Base-by-base conservation (phyloP, 495 filamentous ascomycete genomes). In the Penicillium taxi region DNA sequence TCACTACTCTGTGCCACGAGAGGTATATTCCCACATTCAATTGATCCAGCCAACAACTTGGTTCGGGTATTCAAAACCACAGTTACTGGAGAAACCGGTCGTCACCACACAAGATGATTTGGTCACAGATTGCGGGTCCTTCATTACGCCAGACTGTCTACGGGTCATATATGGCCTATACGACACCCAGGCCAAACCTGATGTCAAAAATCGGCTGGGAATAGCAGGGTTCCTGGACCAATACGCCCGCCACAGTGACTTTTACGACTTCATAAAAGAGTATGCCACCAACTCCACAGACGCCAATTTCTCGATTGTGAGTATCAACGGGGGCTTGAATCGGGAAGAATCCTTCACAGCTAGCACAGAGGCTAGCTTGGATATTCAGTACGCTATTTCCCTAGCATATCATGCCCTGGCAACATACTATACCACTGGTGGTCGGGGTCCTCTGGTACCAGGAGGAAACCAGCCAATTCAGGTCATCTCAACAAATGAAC, bases 191-290 rank as follows among this genome's bases (percentile, higher is more conserved):
- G 54, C 58, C 16, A 49, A 26, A 26, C 53, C 58, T 5, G 58
- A 67, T 32, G 35, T 42, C 36, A 53, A 58, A 18, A 74, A 74
- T 35, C 58, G 59, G 36, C 56, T 86, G 11, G 82, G 80, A 7
- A 70, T 91, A 27, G 80, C 73, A 22, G 81, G 82, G 1, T 91
- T 75, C 45, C 56, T 85, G 1, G 74, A 81, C 26, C 72, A 86
- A 46, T 80, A 72, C 47, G 78, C 77, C 38, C 72, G 74, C 17
- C 69, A 77, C 32, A 44, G 52, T 16, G 81, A 84, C 46, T 66
- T 82, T 2, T 35, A 61, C 2, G 18, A 47, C 11, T 85, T 84
- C 50, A 50, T 80, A 27, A 17, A 52, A 9, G 47, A 48, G 20
- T 77, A 72, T 46, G 60, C 66, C 2, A 77, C 78, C 0, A 60